Conservation (phyloP, 768 basidiomycete species). For the Pulveroboletus sp. region DNA sequence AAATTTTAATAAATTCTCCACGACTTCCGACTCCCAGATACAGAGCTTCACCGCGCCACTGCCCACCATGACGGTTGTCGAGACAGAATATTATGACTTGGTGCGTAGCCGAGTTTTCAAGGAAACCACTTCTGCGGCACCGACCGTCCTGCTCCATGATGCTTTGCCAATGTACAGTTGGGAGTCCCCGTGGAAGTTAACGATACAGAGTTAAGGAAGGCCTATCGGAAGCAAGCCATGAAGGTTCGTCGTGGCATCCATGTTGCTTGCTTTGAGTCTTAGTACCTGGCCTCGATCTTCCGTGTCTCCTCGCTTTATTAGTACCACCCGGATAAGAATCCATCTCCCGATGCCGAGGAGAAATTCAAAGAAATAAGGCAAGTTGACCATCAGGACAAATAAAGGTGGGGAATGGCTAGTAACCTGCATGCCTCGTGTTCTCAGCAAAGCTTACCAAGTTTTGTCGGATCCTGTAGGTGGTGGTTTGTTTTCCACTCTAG, state of each 20-base stretch:
- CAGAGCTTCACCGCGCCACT: neutral
- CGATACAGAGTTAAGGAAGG: slow-evolving; percentile 87
- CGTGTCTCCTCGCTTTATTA: slow-evolving; percentile 28
- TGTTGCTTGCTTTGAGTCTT: neutral
- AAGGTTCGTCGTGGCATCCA: slow-evolving; percentile 48
- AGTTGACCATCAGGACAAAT: slow-evolving; percentile 18
- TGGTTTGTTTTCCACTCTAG: slow-evolving; percentile 12
- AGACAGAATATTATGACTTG: slow-evolving; percentile 86
- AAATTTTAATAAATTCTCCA: slow-evolving; percentile 1
- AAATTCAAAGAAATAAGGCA: slow-evolving; percentile 97
- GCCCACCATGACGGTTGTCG: slow-evolving; percentile 71
- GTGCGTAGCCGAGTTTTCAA: slow-evolving; percentile 38
- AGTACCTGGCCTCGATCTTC: neutral
- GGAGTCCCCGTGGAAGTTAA: slow-evolving; percentile 68
- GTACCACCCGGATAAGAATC: slow-evolving; percentile 97
- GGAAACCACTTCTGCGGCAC: neutral
- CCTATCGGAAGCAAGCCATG: slow-evolving; percentile 92
- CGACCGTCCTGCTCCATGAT: slow-evolving; percentile 1
- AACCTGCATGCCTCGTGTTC: slow-evolving; percentile 18
- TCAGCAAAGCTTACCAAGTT: slow-evolving; percentile 93
- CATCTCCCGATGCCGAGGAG: slow-evolving; percentile 86
- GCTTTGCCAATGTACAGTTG: slow-evolving; percentile 41
- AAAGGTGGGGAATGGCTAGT: slow-evolving; percentile 9
- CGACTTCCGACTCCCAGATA: slow-evolving; percentile 1
- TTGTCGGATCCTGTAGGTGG: slow-evolving; percentile 71